These are phyloP conservation scores for Macrolepiota dolichaula DNA, from an alignment of 768 basidiomycete genomes.

Conservation along the genomic window DNA sequence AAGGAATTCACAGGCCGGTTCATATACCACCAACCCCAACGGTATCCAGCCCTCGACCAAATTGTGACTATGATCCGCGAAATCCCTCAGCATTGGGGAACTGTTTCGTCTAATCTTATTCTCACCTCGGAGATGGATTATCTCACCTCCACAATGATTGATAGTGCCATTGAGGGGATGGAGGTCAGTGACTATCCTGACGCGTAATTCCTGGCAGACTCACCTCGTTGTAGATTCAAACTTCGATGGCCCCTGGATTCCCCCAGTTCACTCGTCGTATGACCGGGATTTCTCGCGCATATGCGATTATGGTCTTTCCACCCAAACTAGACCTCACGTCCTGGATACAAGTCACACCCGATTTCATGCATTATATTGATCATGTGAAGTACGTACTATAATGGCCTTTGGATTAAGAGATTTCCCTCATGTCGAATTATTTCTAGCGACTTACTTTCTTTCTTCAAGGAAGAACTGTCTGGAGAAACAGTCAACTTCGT, in stretches of 20 bases:
- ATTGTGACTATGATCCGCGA: no score
- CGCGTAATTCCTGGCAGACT: background rate
- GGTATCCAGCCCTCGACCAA: no score
- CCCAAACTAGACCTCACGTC: background rate
- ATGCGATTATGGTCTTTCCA: background rate
- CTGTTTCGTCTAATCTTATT: no score
- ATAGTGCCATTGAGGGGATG: background rate
- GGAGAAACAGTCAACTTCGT: conserved; percentile 32
- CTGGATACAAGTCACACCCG: conserved; percentile 2
- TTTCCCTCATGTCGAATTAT: background rate
- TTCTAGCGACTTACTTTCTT: conserved; percentile 34
- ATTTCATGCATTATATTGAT: conserved; percentile 6
- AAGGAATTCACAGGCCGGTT: no score
- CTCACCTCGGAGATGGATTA: background rate
- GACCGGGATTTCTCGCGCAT: background rate
- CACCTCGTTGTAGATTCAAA: background rate
- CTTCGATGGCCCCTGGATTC: background rate
- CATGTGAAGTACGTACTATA: background rate
- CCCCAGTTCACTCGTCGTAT: background rate
- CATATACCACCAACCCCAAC: no score
- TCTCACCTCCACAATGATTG: background rate
- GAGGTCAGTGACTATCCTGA: background rate
- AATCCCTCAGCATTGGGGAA: no score
- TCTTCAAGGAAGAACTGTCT: conserved; percentile 35
- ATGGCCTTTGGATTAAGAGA: background rate